Conservation (phyloP, 257 asterid species). For the Cordia subcordata region DNA sequence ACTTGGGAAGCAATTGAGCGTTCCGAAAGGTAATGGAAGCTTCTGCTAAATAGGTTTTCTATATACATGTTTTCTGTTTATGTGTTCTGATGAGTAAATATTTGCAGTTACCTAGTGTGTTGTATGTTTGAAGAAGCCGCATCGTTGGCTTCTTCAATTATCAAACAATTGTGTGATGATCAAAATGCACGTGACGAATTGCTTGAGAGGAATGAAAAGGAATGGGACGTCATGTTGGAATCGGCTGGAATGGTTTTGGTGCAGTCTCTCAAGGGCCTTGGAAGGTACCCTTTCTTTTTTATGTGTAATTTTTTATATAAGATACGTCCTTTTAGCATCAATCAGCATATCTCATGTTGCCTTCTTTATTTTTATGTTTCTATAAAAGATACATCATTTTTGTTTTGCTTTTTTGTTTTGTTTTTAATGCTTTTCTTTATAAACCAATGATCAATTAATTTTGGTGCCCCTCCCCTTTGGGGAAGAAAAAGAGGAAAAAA, state of each 20-base stretch:
- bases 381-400: background rate
- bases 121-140: slow-evolving; percentile 71
- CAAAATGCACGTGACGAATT: slow-evolving; percentile 7
- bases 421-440: too few relatives aligned
- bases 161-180: slow-evolving; percentile 33
- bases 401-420: too few relatives aligned
- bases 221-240: slow-evolving; percentile 58
- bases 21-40: slow-evolving; percentile 14
- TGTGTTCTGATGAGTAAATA: background rate
- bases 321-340: background rate
- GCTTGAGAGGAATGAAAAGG: slow-evolving; percentile 22
- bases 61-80: background rate
- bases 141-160: slow-evolving; percentile 45
- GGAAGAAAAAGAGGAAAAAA: too few relatives aligned
- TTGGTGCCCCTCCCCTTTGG: too few relatives aligned
- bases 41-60: background rate
- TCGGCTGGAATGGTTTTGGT: slow-evolving; percentile 89
- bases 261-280: slow-evolving; percentile 60
- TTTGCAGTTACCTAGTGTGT: slow-evolving; percentile 66
- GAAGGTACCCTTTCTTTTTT: slow-evolving; percentile 41
- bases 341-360: too few relatives aligned
- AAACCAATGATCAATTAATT: too few relatives aligned
- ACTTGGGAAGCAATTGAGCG: slow-evolving; percentile 14
- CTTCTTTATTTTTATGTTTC: background rate
- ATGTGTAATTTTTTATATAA: background rate